A percentile compares a stretch with the other conserved stretches of the same genome.
Conservation (phyloP, 129 eudicot genomes). For the Glebionis coronaria region DNA sequence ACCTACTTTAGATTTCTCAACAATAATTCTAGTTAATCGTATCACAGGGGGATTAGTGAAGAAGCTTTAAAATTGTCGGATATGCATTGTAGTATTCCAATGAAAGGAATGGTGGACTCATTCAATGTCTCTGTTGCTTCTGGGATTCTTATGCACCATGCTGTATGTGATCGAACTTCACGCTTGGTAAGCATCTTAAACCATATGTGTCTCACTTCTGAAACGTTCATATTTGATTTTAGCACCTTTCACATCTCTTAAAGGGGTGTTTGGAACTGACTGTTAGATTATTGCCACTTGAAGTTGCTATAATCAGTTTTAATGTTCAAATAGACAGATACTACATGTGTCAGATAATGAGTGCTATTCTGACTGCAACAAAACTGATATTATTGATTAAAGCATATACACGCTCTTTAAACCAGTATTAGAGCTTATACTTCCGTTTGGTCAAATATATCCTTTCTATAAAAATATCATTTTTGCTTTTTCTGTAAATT, state of each 20-base stretch:
- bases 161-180: slow-evolving; percentile 72
- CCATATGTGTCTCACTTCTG: background rate
- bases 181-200: slow-evolving; percentile 55
- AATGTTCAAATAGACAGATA: background rate
- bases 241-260: slow-evolving; percentile 2
- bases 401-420: too few species aligned
- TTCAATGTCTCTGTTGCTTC: slow-evolving; percentile 98
- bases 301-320: slow-evolving; percentile 1
- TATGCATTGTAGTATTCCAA: slow-evolving; percentile 85
- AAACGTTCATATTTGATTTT: background rate
- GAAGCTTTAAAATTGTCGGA: slow-evolving; percentile 80
- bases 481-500: too few species aligned
- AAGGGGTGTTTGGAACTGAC: background rate
- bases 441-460: too few species aligned
- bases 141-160: slow-evolving; percentile 94
- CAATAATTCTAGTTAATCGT: slow-evolving; percentile 2
- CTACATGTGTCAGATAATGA: too few species aligned
- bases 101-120: slow-evolving; percentile 98
- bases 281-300: background rate
- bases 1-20: background rate
- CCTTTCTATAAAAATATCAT: too few species aligned
- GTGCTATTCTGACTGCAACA: too few species aligned
- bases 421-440: too few species aligned
- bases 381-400: too few species aligned
- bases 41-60: slow-evolving; percentile 77